Percentiles rank a stretch among this genome's conserved stretches.
These are phyloP conservation scores for Coelastrella sp. DNA, from an alignment of 139 green algal species.

Conservation along the genomic window DNA sequence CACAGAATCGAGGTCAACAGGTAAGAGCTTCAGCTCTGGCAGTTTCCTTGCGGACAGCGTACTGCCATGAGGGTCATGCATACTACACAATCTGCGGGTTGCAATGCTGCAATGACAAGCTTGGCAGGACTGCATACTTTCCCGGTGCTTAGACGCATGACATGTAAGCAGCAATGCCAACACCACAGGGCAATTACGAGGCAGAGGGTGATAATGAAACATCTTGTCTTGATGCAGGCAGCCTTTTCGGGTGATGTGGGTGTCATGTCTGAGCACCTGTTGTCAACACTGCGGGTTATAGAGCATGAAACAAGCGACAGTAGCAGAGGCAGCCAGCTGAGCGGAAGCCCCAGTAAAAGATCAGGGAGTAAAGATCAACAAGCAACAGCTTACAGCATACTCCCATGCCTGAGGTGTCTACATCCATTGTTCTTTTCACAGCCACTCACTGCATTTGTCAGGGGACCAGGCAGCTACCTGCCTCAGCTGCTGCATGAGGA, in stretches of 20 bases:
- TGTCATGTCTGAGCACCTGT: constrained; percentile 19
- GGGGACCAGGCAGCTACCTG: background rate
- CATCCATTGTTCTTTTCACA: constrained; percentile 64
- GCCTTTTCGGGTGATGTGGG: background rate
- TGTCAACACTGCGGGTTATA: constrained; percentile 3
- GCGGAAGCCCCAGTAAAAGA: background rate
- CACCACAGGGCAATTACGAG: too few species aligned
- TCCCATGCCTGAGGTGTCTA: constrained; percentile 46
- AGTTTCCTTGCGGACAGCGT: too few species aligned
- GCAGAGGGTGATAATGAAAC: too few species aligned
- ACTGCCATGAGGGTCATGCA: too few species aligned
- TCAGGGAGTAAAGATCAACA: too few species aligned
- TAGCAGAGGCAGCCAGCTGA: background rate
- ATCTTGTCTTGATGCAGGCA: constrained; percentile 3
- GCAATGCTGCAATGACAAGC: too few species aligned
- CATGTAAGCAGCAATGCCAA: too few species aligned
- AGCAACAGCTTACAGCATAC: too few species aligned
- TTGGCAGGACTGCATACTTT: too few species aligned
- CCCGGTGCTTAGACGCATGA: too few species aligned
- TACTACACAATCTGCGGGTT: too few species aligned
- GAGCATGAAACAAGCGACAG: background rate
- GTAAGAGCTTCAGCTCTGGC: too few species aligned
- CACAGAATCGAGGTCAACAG: background rate
- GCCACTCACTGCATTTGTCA: constrained; percentile 40
- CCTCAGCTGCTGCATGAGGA: constrained; percentile 42